Evolutionary conservation across 768 basidiomycete species (phyloP), one percentile per base, ranked within the genome.

Genomic region (Dendrothele bispora): DNA sequence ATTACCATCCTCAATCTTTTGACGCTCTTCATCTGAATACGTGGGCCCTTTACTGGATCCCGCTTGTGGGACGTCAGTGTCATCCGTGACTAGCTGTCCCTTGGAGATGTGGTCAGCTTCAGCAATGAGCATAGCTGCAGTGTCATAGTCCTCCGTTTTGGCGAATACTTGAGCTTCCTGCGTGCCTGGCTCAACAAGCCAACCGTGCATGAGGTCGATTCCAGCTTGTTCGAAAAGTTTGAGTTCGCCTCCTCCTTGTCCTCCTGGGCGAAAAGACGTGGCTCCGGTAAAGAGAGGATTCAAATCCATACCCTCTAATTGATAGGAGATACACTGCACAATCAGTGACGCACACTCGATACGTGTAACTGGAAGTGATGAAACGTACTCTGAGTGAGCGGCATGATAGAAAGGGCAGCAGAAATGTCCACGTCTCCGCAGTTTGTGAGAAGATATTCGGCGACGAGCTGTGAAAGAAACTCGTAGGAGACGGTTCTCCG

Each of bases 201-300:
- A 97, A 1, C 94, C 94, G 49, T 95, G 93, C 1, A 93, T 83
- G 32, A 97, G 81, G 5, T 79, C 69, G 36, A 95, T 89, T 7
- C 83, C 84, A 1, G 83, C 88, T 36, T 89, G 83, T n/a, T 83
- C 71, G 58, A 97, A 97, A 7, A 97, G 78, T 49, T 87, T 81
- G 36, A 97, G 78, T 59, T 91, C 94, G 2, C 89, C 91, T n/a
- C n/a, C n/a, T 0, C 81, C 81, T 24, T 75, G 74, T 1, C 77
- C 79, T 7, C 72, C 70, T 2, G 90, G 86, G 11, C 79, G 73
- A 61, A 95, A 94, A 0, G 81, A 76, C 2, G 78, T 79, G 6
- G 83, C 60, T 1, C 78, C 78, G 1, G 84, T 87, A 62, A 97
- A 97, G 1, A 83, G 65, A 1, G 93, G 91, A 56, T 97, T 93